Percentiles rank a stretch among this genome's conserved stretches.
These are phyloP conservation scores for Drechslerella stenobrocha DNA, from an alignment of 2,329 filamentous ascomycete species.

Conservation along the genomic window DNA sequence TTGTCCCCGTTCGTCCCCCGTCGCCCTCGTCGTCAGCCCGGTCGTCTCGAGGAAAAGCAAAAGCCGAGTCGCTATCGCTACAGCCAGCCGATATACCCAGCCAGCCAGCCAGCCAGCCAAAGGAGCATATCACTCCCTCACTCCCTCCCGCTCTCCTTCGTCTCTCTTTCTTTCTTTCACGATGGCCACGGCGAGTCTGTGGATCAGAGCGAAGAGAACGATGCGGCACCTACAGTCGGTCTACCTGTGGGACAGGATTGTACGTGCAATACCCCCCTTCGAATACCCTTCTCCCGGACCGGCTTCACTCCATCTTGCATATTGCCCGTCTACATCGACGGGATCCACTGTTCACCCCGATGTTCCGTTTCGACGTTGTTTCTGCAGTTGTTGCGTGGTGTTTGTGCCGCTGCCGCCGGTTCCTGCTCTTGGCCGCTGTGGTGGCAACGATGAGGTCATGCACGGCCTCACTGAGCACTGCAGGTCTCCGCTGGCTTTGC, in stretches of 20 bases:
- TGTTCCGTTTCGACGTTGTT: too few relatives aligned
- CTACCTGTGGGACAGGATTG: conserved; percentile 49
- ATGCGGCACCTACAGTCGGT: conserved; percentile 48
- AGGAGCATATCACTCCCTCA: not conserved
- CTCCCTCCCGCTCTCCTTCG: conserved; percentile 4
- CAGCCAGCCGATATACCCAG: not conserved
- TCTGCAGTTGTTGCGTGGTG: not conserved
- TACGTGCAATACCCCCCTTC: conserved; percentile 13
- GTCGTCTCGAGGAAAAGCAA: not conserved
- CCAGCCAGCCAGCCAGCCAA: not conserved
- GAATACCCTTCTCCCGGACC: too few relatives aligned
- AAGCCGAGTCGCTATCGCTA: too few relatives aligned
- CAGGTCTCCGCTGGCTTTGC: not conserved
- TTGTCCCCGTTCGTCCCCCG: too few relatives aligned
- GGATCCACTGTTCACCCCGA: too few relatives aligned
- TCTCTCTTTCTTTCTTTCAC: conserved; percentile 17
- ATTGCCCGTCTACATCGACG: conserved; percentile 12
- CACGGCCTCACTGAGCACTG: too few relatives aligned
- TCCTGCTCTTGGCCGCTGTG: not conserved
- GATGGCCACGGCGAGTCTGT: conserved; percentile 26
- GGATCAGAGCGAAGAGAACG: conserved; percentile 37
- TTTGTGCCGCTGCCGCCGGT: conserved; percentile 6
- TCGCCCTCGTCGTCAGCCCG: not conserved
- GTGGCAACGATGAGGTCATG: conserved; percentile 44
- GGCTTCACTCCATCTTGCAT: too few relatives aligned